Conservation (phyloP, 129 eudicot genomes). For the Oenanthe sinensis region DNA sequence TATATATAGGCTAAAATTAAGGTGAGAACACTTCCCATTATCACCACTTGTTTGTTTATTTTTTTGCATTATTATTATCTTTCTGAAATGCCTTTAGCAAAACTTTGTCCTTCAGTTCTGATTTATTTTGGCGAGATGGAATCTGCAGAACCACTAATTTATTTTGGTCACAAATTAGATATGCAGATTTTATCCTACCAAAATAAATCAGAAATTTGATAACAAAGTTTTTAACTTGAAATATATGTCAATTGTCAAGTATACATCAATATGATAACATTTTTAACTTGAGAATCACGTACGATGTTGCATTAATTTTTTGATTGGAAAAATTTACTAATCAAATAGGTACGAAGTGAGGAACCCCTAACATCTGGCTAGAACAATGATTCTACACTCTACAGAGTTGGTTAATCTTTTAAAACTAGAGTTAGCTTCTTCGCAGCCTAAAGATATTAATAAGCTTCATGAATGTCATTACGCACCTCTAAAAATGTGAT, state of each 20-base stretch:
- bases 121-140: background rate
- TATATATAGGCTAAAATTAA: no score
- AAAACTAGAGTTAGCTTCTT: background rate
- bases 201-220: background rate
- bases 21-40: background rate
- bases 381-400: background rate
- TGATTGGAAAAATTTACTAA: no score
- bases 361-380: background rate
- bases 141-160: background rate
- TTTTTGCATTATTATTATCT: background rate
- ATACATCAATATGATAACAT: background rate
- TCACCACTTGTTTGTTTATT: background rate
- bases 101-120: no score
- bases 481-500: conserved; percentile 98
- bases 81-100: background rate
- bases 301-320: no score
- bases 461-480: background rate
- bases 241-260: no score
- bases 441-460: background rate
- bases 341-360: background rate
- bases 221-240: background rate
- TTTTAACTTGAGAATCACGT: background rate
- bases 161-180: background rate
- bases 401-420: background rate
- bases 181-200: background rate